Base-by-base conservation (phyloP, 495 filamentous ascomycete species). In the Achaetomiella virescens region DNA sequence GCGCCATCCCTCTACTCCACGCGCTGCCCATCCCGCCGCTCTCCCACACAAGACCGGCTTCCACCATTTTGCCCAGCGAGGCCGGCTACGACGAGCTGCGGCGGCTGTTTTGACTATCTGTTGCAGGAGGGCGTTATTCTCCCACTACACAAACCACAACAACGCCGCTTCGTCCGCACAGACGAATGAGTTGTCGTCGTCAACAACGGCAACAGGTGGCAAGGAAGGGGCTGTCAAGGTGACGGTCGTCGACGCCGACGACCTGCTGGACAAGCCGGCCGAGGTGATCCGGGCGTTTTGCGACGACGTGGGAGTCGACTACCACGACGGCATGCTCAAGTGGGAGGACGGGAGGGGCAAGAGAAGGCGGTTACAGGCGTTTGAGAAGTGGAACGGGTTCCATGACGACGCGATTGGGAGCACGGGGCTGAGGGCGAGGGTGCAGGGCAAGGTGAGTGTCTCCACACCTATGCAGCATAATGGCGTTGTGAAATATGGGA, bases 361-460 rank as follows among this genome's bases (percentile, higher is more conserved):
- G 50, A 71, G 47, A 64, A 72, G 49, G 91, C 88, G 0, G 75
- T n/a, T 73, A 50, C 78, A 80, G 51, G 79, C 79, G 18, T 98
- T 98, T 73, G 88, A 89, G 73, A 98, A 98, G 74, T 98, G 93
- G 93, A 84, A 82, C 52, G 93, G 91, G 0, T 98, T 96, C 69
- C 93, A 97, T 65, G 87, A 97, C 48, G 92, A 97, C 76, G 93
- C 89, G 17, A 87, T 97, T 58, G 73, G 85, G 48, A 91, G 86
- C 58, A 85, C 75, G 47, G 82, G 81, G 40, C 70, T 98, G 60
- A 85, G 82, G 61, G 80, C 89, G 15, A 74, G 90, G 66, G 66
- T 63, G 24, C 52, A 67, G 37, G 69, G 64, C 38, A 81, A 88
- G 63, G 91, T 96, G 81, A 78, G 89, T n/a, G n/a, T n/a, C n/a